Evolutionary conservation across 2,329 filamentous ascomycete species (phyloP).

Genomic region (Trichoderma oligosporum): DNA sequence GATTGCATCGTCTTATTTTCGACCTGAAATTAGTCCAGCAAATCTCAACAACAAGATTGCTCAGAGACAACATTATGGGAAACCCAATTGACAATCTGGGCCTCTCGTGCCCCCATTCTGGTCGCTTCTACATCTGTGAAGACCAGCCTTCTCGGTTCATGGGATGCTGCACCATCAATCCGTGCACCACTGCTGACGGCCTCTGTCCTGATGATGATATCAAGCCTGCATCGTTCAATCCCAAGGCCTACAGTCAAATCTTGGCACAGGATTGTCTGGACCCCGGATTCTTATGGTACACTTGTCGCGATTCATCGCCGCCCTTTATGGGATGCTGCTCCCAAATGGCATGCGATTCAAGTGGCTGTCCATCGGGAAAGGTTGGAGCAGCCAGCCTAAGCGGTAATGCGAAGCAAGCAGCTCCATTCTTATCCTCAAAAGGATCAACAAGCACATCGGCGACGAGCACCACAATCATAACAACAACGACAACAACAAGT

Average conservation of each 20-base stretch:
- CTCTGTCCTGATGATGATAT: constrained; percentile 32
- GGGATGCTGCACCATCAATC: constrained; percentile 40
- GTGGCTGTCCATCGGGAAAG: constrained; percentile 26
- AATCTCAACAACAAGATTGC: neutral
- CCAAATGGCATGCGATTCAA: constrained; percentile 24
- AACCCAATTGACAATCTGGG: constrained; percentile 25
- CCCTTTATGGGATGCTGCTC: constrained; percentile 41
- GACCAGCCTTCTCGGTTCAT: constrained; percentile 34
- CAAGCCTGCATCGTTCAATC: constrained; percentile 29
- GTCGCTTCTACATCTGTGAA: constrained; percentile 38
- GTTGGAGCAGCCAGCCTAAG: constrained; percentile 30
- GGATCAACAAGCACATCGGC: neutral
- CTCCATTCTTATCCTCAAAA: constrained; percentile 2
- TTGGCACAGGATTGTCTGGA: constrained; percentile 32
- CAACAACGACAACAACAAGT: neutral
- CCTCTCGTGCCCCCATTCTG: constrained; percentile 31
- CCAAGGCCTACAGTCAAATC: constrained; percentile 27
- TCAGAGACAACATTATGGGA: neutral
- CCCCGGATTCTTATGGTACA: constrained; percentile 31
- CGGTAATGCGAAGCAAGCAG: neutral
- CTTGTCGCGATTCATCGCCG: constrained; percentile 29
- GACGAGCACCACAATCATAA: neutral
- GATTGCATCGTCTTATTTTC: too few relatives aligned
- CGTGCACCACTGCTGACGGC: constrained; percentile 32
- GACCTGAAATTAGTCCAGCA: neutral